Conservation (phyloP, 2,329 filamentous ascomycete genomes). For the Rasamsonia emersonii region DNA sequence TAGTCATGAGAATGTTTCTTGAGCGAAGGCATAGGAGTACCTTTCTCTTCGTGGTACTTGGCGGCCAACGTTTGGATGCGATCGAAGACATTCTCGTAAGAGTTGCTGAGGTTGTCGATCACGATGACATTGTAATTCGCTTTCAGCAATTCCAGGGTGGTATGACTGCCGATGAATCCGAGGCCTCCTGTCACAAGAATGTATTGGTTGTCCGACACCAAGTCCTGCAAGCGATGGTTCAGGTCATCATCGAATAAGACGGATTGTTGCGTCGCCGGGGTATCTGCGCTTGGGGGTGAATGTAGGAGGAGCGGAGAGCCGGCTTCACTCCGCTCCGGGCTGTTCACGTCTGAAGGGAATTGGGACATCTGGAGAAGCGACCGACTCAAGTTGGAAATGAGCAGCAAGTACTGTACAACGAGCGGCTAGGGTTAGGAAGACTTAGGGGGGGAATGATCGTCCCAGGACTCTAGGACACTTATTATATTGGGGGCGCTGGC, state of each 20-base stretch:
- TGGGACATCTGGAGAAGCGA: not conserved
- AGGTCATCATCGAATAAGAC: conserved; percentile 38
- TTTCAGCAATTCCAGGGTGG: conserved; percentile 33
- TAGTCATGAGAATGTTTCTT: conserved; percentile 43
- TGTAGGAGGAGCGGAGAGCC: conserved; percentile 23
- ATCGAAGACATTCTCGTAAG: conserved; percentile 27
- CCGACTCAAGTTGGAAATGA: conserved; percentile 9
- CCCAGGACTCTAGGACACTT: not conserved
- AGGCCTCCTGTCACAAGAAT: conserved; percentile 36
- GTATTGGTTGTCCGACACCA: conserved; percentile 29
- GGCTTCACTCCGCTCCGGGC: conserved; percentile 19
- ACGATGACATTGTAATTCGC: conserved; percentile 34
- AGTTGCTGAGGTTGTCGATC: conserved; percentile 35
- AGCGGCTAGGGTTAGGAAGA: no score
- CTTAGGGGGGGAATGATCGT: not conserved
- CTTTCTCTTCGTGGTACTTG: conserved; percentile 28
- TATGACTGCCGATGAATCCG: conserved; percentile 36
- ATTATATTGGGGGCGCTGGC: not conserved
- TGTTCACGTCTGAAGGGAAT: conserved; percentile 14
- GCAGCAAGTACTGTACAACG: no score
- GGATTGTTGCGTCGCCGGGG: conserved; percentile 39
- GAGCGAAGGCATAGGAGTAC: conserved; percentile 35
- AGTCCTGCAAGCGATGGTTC: conserved; percentile 33
- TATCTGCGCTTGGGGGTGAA: conserved; percentile 24
- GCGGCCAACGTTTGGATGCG: conserved; percentile 26